Percentiles rank a stretch among this genome's conserved stretches.
phyloP scores from a whole-genome alignment of 2,329 filamentous ascomycete genomes.

The Talaromyces atroroseus region DNA sequence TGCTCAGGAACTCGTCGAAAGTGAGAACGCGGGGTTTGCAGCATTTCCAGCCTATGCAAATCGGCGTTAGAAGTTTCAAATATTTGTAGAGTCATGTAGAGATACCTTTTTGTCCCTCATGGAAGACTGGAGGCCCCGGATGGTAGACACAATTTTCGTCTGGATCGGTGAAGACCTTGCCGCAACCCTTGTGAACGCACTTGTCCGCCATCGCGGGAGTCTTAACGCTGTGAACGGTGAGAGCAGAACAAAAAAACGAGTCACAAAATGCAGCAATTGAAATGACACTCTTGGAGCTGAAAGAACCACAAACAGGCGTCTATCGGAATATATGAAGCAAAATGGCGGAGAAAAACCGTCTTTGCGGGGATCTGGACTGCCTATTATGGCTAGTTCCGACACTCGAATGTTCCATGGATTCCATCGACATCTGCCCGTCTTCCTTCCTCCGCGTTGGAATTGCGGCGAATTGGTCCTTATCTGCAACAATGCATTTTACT shows the following conservation, averaged over 20 bases:
- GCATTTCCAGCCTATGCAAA: conserved; percentile 81
- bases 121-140: conserved; percentile 87
- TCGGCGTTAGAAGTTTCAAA: not conserved
- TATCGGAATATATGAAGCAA: not conserved
- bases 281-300: not conserved
- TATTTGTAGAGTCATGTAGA: not conserved
- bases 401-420: conserved; percentile 37
- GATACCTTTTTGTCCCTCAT: conserved; percentile 95
- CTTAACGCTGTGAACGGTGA: not conserved
- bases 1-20: conserved; percentile 95
- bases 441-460: not conserved
- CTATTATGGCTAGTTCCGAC: conserved; percentile 30
- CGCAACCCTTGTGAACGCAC: conserved; percentile 95
- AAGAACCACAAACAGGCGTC: not conserved
- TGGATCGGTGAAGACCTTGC: conserved; percentile 75
- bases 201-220: conserved; percentile 48
- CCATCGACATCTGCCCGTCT: not conserved
- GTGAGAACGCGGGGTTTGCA: conserved; percentile 95
- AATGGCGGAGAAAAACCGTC: conserved; percentile 1
- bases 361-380: conserved; percentile 10
- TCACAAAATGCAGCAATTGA: not conserved
- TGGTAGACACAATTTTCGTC: conserved; percentile 87
- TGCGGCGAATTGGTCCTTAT: not conserved
- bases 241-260: not conserved
- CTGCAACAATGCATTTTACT: conserved; percentile 26